Evolutionary conservation across 371 early-diverging fungal species (phyloP).

Genomic region (Basidiobolus meristosporus): DNA sequence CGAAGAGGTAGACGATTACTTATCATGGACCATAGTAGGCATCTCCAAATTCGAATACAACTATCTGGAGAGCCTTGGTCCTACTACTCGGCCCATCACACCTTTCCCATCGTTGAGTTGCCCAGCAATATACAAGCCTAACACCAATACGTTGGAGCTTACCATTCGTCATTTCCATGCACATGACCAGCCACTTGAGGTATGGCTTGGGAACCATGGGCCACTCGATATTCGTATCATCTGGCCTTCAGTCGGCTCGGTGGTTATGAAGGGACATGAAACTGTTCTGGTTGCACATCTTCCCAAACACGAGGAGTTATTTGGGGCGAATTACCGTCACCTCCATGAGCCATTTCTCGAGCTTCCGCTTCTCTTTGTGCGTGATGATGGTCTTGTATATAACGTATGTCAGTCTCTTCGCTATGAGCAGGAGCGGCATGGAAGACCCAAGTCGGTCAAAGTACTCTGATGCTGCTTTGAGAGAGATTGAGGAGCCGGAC

Average conservation of each 20-base stretch:
- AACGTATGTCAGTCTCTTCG: too few species aligned
- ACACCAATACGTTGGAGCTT: conserved; percentile 10
- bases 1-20: conserved; percentile 37
- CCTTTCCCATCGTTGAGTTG: conserved; percentile 13
- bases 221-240: conserved; percentile 11
- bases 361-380: too few species aligned
- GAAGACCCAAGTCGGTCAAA: too few species aligned
- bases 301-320: too few species aligned
- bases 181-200: conserved; percentile 7
- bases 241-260: conserved; percentile 1
- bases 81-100: conserved; percentile 8
- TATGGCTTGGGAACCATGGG: conserved; percentile 13
- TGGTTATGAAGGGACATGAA: too few species aligned
- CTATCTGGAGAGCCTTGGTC: conserved; percentile 13
- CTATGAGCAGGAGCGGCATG: too few species aligned
- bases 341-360: too few species aligned
- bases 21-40: conserved; percentile 78
- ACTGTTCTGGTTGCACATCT: too few species aligned
- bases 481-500: too few species aligned
- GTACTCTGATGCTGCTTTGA: too few species aligned
- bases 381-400: too few species aligned
- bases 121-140: conserved; percentile 11
- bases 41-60: conserved; percentile 26
- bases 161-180: conserved; percentile 10
- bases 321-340: too few species aligned